Evolutionary conservation across 164 flowering plant species (phyloP).

Genomic region (Magnolia kwangsiensis): DNA sequence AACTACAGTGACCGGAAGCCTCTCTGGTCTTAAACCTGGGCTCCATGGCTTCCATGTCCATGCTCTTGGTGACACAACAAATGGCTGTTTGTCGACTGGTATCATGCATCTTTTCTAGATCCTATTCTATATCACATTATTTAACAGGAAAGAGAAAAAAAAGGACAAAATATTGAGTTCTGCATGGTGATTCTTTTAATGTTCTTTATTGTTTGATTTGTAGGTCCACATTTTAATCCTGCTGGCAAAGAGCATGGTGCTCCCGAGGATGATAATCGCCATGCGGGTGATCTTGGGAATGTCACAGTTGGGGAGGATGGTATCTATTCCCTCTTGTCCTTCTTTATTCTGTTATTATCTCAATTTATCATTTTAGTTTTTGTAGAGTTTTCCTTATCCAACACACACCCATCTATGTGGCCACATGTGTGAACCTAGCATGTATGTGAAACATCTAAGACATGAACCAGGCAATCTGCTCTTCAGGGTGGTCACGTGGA

Average conservation of each 20-base stretch:
- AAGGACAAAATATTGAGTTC: background rate
- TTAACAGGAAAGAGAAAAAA: background rate
- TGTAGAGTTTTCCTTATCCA: too few relatives aligned
- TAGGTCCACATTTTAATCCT: conserved; percentile 86
- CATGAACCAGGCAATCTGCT: too few relatives aligned
- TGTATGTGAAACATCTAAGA: too few relatives aligned
- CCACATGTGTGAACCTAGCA: too few relatives aligned
- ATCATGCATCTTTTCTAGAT: background rate
- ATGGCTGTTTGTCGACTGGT: conserved; percentile 99
- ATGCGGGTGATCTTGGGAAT: conserved; percentile 98
- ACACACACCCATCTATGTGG: too few relatives aligned
- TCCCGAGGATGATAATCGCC: conserved; percentile 84
- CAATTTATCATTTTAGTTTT: too few relatives aligned
- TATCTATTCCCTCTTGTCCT: conserved; percentile 18
- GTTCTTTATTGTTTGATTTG: conserved; percentile 14
- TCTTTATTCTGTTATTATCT: background rate
- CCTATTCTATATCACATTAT: background rate
- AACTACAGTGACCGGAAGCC: conserved; percentile 68
- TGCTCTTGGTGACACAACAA: conserved; percentile 97
- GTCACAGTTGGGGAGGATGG: conserved; percentile 84
- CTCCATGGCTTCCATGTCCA: conserved; percentile 97
- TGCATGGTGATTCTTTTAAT: background rate
- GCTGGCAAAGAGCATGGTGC: conserved; percentile 86
- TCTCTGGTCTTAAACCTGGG: conserved; percentile 84
- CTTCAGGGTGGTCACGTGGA: too few relatives aligned